Conservation (phyloP, 345 rosid genomes). For the Microthlaspi erraticum region DNA sequence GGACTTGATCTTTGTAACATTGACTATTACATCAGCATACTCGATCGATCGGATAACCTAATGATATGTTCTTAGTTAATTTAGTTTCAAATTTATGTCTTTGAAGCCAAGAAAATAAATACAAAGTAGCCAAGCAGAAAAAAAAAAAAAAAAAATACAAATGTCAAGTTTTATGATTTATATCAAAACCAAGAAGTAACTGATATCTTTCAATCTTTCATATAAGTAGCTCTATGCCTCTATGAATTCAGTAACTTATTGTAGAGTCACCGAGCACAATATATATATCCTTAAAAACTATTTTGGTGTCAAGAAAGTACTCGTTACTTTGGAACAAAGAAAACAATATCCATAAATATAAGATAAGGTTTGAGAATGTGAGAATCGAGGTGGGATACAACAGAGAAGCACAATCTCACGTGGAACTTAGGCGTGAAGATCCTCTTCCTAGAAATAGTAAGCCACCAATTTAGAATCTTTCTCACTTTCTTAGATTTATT, state of each 20-base stretch:
- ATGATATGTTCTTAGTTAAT: too few species aligned
- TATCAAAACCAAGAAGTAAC: too few species aligned
- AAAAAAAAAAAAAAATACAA: too few species aligned
- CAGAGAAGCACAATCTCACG: conserved; percentile 47
- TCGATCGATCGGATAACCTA: too few species aligned
- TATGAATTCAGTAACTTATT: neutral
- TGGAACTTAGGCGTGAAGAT: conserved; percentile 44
- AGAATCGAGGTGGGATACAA: conserved; percentile 45
- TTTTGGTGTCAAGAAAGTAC: conserved; percentile 34
- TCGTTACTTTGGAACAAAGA: conserved; percentile 35
- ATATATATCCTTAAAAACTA: conserved; percentile 15
- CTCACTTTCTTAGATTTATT: conserved; percentile 18
- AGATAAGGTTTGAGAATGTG: conserved; percentile 44
- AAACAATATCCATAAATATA: conserved; percentile 35
- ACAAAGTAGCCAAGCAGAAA: too few species aligned
- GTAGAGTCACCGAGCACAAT: neutral
- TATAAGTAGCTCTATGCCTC: too few species aligned
- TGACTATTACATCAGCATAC: too few species aligned
- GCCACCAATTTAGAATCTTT: conserved; percentile 42
- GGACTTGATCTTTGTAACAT: neutral
- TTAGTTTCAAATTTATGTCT: too few species aligned
- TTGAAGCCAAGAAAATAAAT: too few species aligned
- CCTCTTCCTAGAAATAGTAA: conserved; percentile 38
- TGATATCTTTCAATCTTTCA: too few species aligned
- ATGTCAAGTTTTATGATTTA: too few species aligned